Evolutionary conservation across 768 basidiomycete species (phyloP).

Genomic region (Naganishia vishniacii): DNA sequence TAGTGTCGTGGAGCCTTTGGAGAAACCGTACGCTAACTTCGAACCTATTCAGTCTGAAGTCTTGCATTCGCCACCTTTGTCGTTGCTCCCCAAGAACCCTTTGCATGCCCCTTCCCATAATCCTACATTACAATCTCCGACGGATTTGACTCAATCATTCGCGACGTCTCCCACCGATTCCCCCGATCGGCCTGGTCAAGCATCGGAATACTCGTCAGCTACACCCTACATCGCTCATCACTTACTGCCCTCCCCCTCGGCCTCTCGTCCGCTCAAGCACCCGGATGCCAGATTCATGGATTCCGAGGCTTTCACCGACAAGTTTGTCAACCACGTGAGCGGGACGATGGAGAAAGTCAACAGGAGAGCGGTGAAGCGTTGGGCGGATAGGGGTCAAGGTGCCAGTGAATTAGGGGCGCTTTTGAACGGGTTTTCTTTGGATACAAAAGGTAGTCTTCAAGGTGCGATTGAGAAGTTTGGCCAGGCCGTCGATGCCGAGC

Average conservation of each 20-base stretch:
- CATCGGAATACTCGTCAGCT: conserved; percentile 6
- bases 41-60: conserved; percentile 66
- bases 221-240: conserved; percentile 47
- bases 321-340: conserved; percentile 84
- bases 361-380: conserved; percentile 81
- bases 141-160: conserved; percentile 12
- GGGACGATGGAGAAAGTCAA: conserved; percentile 97
- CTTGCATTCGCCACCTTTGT: conserved; percentile 82
- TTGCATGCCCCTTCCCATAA: conserved; percentile 92
- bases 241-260: conserved; percentile 75
- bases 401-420: conserved; percentile 85
- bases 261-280: conserved; percentile 77
- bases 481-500: conserved; percentile 89
- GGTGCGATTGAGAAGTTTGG: conserved; percentile 90
- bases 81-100: conserved; percentile 87
- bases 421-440: conserved; percentile 86
- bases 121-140: conserved; percentile 57
- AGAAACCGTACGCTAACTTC: background rate
- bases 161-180: conserved; percentile 29
- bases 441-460: conserved; percentile 58
- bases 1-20: background rate
- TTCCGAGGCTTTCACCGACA: conserved; percentile 90
- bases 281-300: conserved; percentile 95
- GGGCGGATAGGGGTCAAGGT: conserved; percentile 87
- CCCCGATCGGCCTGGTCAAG: conserved; percentile 1